Evolutionary conservation across 805 yeast genomes (phyloP), one percentile per base, ranked within the genome.

Genomic region (Candida ponderosae): DNA sequence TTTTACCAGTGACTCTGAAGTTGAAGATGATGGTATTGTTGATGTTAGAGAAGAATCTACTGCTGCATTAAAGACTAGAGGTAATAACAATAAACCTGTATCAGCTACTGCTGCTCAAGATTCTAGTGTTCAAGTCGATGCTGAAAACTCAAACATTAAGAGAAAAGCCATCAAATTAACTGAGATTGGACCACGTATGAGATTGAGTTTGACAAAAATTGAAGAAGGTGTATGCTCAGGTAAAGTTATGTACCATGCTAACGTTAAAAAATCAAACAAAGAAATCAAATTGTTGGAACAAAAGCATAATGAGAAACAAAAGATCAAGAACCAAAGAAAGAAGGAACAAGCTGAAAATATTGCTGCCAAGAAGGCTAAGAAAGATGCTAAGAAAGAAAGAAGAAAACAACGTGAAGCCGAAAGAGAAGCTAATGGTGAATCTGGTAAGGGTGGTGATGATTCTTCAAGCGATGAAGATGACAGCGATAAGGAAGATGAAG

Each of bases 141-240:
- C 51, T 28, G 42, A 41, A 6, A 50, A 48, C 5, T 45, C 45
- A 13, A 53, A 51, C 29, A 48, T 48, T 18, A 66, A 63, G 37
- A 88, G 87, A 60, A 76, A 84, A 51, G 97, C 98, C 1, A 85
- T 93, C 48, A 89, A 87, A 57, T 68, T 93, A 35, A 85, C 90
- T 1, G 98, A 93, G 59, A 65, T 90, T 34, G 98, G 98, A 0
- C 98, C 98, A 28, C 72, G 98, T 46, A 62, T 93, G 59, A 76
- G 74, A 47, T 65, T 93, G 59, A 67, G 77, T 36, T 65, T 93
- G 40, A 65, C 81, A 35, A 93, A 93, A 63, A 85, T 93, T 37
- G 97, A 90, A 61, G 97, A 90, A 54, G 95, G 93, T 15, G 73
- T 85, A 18, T 90, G 96, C 40, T 66, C 79, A 0, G 96, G 97